Evolutionary conservation across 2,329 filamentous ascomycete genomes (phyloP).

Genomic region (Fonsecaea multimorphosa): DNA sequence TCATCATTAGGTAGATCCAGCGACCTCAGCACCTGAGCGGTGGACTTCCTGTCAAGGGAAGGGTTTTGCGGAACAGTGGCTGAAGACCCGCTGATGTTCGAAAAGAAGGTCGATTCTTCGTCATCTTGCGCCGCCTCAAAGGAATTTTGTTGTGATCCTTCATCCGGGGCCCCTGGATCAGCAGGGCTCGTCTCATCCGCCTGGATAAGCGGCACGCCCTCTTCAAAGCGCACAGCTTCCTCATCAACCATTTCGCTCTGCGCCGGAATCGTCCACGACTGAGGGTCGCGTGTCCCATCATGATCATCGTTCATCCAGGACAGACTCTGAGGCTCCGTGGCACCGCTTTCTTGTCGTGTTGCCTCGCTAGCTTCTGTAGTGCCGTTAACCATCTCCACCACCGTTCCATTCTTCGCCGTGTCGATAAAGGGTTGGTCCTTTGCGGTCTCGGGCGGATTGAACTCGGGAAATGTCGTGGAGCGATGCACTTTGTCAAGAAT

Average conservation of each 20-base stretch:
- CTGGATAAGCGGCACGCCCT: constrained; percentile 38
- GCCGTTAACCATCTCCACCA: constrained; percentile 3
- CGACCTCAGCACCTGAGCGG: constrained; percentile 67
- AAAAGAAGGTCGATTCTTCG: constrained; percentile 32
- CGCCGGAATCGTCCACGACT: constrained; percentile 27
- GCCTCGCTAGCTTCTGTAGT: neutral
- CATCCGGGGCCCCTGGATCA: neutral
- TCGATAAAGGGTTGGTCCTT: neutral
- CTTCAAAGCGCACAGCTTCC: constrained; percentile 34
- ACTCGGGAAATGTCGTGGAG: constrained; percentile 37
- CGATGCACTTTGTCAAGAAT: constrained; percentile 36
- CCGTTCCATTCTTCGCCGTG: neutral
- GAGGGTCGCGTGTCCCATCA: constrained; percentile 13
- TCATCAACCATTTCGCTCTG: constrained; percentile 23
- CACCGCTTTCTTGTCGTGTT: constrained; percentile 8
- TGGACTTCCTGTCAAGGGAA: constrained; percentile 70
- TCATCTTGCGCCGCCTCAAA: constrained; percentile 24
- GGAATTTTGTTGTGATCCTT: constrained; percentile 8
- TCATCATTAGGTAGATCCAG: constrained; percentile 46
- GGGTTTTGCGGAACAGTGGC: constrained; percentile 12
- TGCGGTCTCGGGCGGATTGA: constrained; percentile 10
- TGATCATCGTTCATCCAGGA: constrained; percentile 22
- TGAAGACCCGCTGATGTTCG: constrained; percentile 14
- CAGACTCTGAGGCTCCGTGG: constrained; percentile 14
- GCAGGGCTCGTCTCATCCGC: constrained; percentile 1